These are phyloP conservation scores for Ballota nigra DNA, from an alignment of 257 asterid species.

Conservation along the genomic window DNA sequence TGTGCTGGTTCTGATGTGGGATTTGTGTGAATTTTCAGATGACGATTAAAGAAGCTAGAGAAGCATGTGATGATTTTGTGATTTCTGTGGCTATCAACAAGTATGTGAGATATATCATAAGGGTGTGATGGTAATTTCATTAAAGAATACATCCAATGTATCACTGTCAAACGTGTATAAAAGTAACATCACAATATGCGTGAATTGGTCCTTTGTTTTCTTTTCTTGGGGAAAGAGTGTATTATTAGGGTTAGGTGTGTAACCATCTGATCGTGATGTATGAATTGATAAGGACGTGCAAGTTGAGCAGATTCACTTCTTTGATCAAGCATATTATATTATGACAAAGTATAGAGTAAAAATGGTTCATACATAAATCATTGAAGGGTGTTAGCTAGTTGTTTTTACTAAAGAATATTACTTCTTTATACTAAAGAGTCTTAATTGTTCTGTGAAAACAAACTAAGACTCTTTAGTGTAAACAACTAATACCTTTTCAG, in stretches of 20 bases:
- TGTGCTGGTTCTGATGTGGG: conserved; percentile 23
- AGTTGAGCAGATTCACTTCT: neutral
- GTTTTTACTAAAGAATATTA: too few relatives aligned
- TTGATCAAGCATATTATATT: neutral
- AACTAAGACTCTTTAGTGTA: too few relatives aligned
- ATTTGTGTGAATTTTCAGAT: conserved; percentile 43
- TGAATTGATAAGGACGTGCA: neutral
- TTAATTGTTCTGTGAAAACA: too few relatives aligned
- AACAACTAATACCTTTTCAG: too few relatives aligned
- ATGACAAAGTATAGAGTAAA: too few relatives aligned
- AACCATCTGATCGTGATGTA: neutral
- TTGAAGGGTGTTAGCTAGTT: too few relatives aligned
- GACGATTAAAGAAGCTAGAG: conserved; percentile 69
- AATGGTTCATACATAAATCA: too few relatives aligned
- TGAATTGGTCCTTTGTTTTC: neutral
- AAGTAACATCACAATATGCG: neutral
- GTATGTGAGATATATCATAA: neutral
- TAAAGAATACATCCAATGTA: too few relatives aligned
- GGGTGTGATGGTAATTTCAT: neutral
- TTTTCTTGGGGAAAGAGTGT: neutral
- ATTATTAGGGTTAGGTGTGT: neutral
- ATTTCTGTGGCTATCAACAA: conserved; percentile 1
- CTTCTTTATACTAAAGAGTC: too few relatives aligned
- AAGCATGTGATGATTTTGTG: conserved; percentile 34
- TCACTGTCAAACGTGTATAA: neutral